Evolutionary conservation across 2,329 filamentous ascomycete genomes (phyloP).

Genomic region (Arthroderma sp.): DNA sequence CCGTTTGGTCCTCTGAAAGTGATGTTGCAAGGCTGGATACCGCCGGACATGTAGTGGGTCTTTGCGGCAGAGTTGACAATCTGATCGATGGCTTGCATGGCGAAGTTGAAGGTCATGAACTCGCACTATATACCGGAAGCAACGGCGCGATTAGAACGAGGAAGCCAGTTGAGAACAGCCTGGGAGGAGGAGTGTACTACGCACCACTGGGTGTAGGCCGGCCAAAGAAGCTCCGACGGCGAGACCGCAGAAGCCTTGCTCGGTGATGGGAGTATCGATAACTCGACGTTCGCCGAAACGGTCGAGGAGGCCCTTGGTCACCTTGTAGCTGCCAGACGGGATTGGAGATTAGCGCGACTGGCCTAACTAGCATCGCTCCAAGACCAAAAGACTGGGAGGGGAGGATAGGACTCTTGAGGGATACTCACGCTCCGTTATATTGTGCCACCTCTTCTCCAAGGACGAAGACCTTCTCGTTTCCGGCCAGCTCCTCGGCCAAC

Average conservation of each 20-base stretch:
- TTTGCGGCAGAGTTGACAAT: slow-evolving; percentile 98
- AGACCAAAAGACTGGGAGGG: slow-evolving; percentile 6
- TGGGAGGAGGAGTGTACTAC: slow-evolving; percentile 28
- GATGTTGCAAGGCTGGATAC: slow-evolving; percentile 98
- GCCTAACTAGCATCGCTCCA: slow-evolving; percentile 1
- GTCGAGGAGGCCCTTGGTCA: slow-evolving; percentile 94
- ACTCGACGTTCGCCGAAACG: slow-evolving; percentile 95
- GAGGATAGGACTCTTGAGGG: neutral
- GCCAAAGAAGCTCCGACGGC: slow-evolving; percentile 90
- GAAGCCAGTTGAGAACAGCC: neutral
- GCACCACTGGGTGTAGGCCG: slow-evolving; percentile 83
- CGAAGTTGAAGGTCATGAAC: slow-evolving; percentile 99
- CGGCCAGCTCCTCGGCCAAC: slow-evolving; percentile 90
- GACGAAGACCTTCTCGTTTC: slow-evolving; percentile 88
- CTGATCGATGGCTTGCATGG: slow-evolving; percentile 99
- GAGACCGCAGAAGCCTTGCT: slow-evolving; percentile 87
- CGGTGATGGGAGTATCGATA: slow-evolving; percentile 97
- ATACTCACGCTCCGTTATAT: slow-evolving; percentile 79
- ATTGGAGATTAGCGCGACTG: neutral
- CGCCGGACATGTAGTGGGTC: slow-evolving; percentile 99
- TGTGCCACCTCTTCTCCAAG: slow-evolving; percentile 97
- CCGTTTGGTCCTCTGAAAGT: slow-evolving; percentile 99
- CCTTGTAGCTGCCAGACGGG: slow-evolving; percentile 60
- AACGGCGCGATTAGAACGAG: neutral
- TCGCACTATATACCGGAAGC: slow-evolving; percentile 55